These are phyloP conservation scores for Penicillium sumatraense DNA, from an alignment of 2,329 filamentous ascomycete genomes.

Conservation along the genomic window DNA sequence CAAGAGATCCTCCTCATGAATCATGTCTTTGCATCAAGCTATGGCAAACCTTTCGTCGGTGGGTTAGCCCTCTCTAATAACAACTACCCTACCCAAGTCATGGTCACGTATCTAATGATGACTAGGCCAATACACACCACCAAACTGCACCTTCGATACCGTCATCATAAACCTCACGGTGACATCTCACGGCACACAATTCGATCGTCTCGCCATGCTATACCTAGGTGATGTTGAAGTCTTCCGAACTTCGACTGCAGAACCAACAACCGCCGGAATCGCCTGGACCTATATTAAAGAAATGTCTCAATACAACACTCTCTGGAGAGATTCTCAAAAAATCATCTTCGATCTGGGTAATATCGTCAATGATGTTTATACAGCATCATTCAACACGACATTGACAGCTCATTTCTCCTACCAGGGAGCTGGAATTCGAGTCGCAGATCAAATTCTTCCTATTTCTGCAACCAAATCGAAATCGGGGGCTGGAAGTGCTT, in stretches of 20 bases:
- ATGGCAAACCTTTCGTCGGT: conserved; percentile 75
- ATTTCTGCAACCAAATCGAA: conserved; percentile 46
- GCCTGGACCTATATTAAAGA: conserved; percentile 79
- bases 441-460: conserved; percentile 71
- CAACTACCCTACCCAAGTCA: too few relatives aligned
- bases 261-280: conserved; percentile 73
- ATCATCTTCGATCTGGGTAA: conserved; percentile 82
- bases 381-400: conserved; percentile 73
- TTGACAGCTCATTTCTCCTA: conserved; percentile 74
- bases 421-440: conserved; percentile 33
- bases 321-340: conserved; percentile 72
- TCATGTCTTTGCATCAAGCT: conserved; percentile 72
- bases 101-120: too few relatives aligned
- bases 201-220: conserved; percentile 75
- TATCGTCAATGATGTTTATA: conserved; percentile 71
- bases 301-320: conserved; percentile 70
- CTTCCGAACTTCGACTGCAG: conserved; percentile 82
- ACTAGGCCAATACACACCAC: conserved; percentile 69
- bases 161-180: conserved; percentile 79
- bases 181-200: conserved; percentile 72
- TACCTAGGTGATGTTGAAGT: conserved; percentile 78
- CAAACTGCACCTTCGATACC: conserved; percentile 71
- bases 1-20: conserved; percentile 65
- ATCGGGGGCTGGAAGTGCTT: conserved; percentile 65
- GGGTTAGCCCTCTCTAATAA: too few relatives aligned